Conservation (phyloP, 345 rosid genomes). For the Citrus sinensis region DNA sequence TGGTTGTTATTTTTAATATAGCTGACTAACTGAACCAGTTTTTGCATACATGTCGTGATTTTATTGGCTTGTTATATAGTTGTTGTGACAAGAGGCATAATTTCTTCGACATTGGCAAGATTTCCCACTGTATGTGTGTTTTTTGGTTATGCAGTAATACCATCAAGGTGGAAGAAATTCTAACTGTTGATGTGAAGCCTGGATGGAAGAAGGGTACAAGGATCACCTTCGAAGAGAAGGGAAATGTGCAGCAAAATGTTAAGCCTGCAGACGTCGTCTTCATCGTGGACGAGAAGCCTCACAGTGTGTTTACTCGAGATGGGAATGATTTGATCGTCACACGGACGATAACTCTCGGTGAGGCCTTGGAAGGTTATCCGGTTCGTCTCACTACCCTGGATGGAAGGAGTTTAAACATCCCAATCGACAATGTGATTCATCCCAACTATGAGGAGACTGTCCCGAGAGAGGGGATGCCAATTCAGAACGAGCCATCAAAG, state of each 20-base stretch:
- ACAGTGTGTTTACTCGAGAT: slow-evolving; percentile 50
- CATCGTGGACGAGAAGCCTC: slow-evolving; percentile 61
- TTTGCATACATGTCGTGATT: too few relatives aligned
- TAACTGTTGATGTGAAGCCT: slow-evolving; percentile 41
- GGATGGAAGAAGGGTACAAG: slow-evolving; percentile 58
- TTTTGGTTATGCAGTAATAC: slow-evolving; percentile 28
- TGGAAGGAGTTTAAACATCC: slow-evolving; percentile 43
- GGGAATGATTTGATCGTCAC: slow-evolving; percentile 52
- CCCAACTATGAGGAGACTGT: slow-evolving; percentile 53
- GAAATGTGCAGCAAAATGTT: slow-evolving; percentile 39
- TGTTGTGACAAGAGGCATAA: too few relatives aligned
- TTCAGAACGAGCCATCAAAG: slow-evolving; percentile 50
- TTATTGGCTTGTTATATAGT: too few relatives aligned
- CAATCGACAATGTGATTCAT: slow-evolving; percentile 41
- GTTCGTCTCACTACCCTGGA: slow-evolving; percentile 49
- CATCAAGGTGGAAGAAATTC: slow-evolving; percentile 35
- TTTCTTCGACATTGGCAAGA: neutral
- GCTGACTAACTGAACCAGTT: neutral
- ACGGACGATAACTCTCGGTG: slow-evolving; percentile 43
- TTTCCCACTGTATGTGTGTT: neutral
- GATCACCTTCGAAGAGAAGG: slow-evolving; percentile 53
- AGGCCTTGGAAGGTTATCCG: slow-evolving; percentile 60
- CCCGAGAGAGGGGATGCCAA: slow-evolving; percentile 58
- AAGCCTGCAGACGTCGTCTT: slow-evolving; percentile 47
- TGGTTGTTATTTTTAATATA: neutral